phyloP scores from a whole-genome alignment of 1,284 basidiomycete genomes.

The Kwoniella shivajii region DNA sequence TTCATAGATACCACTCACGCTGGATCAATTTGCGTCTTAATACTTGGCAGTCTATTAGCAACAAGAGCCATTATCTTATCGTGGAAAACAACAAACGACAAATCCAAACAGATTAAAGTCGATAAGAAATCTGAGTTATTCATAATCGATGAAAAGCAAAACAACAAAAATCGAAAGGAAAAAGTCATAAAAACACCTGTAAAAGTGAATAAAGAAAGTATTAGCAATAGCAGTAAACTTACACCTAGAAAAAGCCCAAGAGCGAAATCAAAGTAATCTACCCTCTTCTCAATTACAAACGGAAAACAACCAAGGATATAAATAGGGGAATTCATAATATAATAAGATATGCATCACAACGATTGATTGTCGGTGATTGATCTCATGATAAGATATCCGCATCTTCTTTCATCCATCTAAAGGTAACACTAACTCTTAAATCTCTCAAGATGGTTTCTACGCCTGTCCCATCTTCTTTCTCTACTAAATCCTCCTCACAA shows the following conservation, averaged over 20 bases:
- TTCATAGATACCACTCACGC: slow-evolving; percentile 22
- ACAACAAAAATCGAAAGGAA: neutral
- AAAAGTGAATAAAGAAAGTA: slow-evolving; percentile 5
- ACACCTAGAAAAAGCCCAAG: slow-evolving; percentile 24
- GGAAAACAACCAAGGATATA: too few relatives aligned
- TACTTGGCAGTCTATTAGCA: slow-evolving; percentile 33
- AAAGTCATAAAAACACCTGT: slow-evolving; percentile 24
- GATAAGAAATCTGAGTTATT: slow-evolving; percentile 20
- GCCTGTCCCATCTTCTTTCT: slow-evolving; percentile 8
- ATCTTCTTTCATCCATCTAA: slow-evolving; percentile 51
- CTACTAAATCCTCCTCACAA: slow-evolving; percentile 35
- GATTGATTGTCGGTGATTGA: neutral
- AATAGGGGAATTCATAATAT: too few relatives aligned
- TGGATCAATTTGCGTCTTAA: slow-evolving; percentile 34
- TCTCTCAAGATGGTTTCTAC: slow-evolving; percentile 37
- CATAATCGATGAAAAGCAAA: slow-evolving; percentile 12
- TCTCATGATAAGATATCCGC: slow-evolving; percentile 39
- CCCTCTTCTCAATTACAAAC: too few relatives aligned
- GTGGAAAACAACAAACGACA: neutral
- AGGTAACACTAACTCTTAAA: slow-evolving; percentile 49
- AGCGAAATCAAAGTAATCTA: slow-evolving; percentile 13
- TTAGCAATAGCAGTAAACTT: too few relatives aligned
- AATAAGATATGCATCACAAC: too few relatives aligned
- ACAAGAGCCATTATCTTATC: slow-evolving; percentile 30
- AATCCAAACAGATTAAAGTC: slow-evolving; percentile 14